Evolutionary conservation across 495 filamentous ascomycete genomes (phyloP).

Genomic region (Thermothielavioides terrestris): DNA sequence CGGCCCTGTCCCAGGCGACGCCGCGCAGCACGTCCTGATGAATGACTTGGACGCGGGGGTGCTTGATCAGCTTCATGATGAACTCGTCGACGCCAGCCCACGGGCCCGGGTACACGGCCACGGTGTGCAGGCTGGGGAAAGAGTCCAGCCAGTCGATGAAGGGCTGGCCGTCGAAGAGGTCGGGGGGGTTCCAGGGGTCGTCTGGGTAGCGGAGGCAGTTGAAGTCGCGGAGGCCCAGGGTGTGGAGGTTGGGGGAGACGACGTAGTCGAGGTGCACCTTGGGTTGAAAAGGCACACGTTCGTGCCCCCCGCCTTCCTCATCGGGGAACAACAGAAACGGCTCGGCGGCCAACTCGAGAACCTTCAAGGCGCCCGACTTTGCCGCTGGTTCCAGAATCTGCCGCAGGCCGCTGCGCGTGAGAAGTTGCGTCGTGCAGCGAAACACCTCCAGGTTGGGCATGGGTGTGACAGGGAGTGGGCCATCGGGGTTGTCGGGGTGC

Average conservation of each 20-base stretch:
- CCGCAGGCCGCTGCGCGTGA: conserved; percentile 1
- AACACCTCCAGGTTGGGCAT: conserved; percentile 18
- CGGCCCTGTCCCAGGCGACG: conserved; percentile 6
- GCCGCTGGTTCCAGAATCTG: conserved; percentile 4
- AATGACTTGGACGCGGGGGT: conserved; percentile 10
- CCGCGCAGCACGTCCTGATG: conserved; percentile 12
- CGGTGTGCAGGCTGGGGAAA: conserved; percentile 19
- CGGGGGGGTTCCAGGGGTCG: background rate
- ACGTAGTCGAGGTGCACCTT: conserved; percentile 12
- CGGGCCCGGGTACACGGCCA: conserved; percentile 13
- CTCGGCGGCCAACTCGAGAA: conserved; percentile 14
- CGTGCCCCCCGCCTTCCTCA: too few species aligned
- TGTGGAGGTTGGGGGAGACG: conserved; percentile 8
- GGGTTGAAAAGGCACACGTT: too few species aligned
- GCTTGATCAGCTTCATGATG: conserved; percentile 10
- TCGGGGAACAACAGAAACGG: too few species aligned
- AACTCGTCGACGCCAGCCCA: background rate
- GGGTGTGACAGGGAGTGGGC: too few species aligned
- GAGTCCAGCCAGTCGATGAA: conserved; percentile 17
- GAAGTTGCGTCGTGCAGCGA: conserved; percentile 7
- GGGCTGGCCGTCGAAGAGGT: conserved; percentile 17
- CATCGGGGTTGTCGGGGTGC: too few species aligned
- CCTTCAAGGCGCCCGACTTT: conserved; percentile 8
- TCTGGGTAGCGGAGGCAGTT: conserved; percentile 10
- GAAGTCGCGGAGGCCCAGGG: conserved; percentile 21